These are phyloP conservation scores for Letharia columbiana DNA, from an alignment of 495 filamentous ascomycete genomes.

Conservation along the genomic window DNA sequence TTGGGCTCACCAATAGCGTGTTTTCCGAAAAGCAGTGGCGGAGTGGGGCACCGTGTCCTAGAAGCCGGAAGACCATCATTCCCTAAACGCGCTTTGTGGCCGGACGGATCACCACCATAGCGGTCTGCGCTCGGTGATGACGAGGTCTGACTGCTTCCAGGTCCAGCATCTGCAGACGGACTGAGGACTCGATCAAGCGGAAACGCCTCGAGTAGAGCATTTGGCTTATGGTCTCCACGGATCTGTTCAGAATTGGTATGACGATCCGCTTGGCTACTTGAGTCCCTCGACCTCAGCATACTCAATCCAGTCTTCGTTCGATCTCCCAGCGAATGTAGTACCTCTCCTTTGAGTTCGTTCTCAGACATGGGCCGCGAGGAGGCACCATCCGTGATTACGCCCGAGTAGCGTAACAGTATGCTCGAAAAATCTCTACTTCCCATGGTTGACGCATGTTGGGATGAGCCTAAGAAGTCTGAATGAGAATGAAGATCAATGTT, in stretches of 20 bases:
- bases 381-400: conserved; percentile 16
- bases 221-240: not conserved
- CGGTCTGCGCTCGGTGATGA: conserved; percentile 8
- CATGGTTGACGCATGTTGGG: not conserved
- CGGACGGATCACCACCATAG: not conserved
- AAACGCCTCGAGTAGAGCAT: not conserved
- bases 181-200: not conserved
- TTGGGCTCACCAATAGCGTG: not conserved
- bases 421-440: conserved; percentile 1
- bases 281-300: not conserved
- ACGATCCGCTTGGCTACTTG: not conserved
- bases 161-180: conserved; percentile 9
- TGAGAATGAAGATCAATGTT: not conserved
- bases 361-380: conserved; percentile 18
- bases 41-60: conserved; percentile 11
- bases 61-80: not conserved
- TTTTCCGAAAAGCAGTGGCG: conserved; percentile 18
- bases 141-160: conserved; percentile 18
- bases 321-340: not conserved
- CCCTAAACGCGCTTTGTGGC: not conserved
- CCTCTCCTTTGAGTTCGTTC: conserved; percentile 8
- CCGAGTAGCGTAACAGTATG: conserved; percentile 11
- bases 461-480: not conserved
- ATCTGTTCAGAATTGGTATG: not conserved
- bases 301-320: not conserved